These are phyloP conservation scores for Basidioascus undulatus DNA, from an alignment of 768 basidiomycete species.

Conservation along the genomic window DNA sequence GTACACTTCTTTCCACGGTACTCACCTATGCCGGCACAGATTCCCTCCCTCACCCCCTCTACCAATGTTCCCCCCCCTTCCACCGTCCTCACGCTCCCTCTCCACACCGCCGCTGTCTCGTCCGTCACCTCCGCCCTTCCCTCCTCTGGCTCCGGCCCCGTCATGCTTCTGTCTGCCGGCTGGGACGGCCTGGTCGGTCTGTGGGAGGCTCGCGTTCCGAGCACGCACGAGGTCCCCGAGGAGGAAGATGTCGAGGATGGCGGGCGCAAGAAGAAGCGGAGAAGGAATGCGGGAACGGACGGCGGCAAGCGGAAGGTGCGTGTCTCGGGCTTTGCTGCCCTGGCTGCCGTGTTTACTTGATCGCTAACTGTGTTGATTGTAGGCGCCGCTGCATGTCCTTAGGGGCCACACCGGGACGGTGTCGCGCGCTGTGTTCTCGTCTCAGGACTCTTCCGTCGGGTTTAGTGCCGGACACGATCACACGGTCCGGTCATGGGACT, in stretches of 20 bases:
- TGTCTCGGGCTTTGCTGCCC: slow-evolving; percentile 7
- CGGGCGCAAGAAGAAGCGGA: slow-evolving; percentile 36
- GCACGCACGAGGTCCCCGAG: slow-evolving; percentile 34
- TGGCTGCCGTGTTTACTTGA: background rate
- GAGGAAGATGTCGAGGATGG: slow-evolving; percentile 23
- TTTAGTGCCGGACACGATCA: slow-evolving; percentile 28
- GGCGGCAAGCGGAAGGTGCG: slow-evolving; percentile 25
- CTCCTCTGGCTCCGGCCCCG: too few species aligned
- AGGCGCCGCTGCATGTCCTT: slow-evolving; percentile 42
- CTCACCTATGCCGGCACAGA: slow-evolving; percentile 42
- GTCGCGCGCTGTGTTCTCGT: slow-evolving; percentile 42
- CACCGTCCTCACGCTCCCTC: slow-evolving; percentile 43
- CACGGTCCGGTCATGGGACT: slow-evolving; percentile 68
- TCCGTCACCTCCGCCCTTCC: slow-evolving; percentile 33
- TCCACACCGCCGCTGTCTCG: slow-evolving; percentile 62
- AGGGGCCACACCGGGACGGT: slow-evolving; percentile 66
- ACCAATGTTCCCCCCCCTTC: too few species aligned
- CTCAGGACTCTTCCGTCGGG: slow-evolving; percentile 31
- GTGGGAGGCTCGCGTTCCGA: slow-evolving; percentile 44
- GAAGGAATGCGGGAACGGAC: slow-evolving; percentile 26
- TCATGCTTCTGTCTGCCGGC: slow-evolving; percentile 54
- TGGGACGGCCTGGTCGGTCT: slow-evolving; percentile 73
- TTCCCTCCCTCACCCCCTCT: slow-evolving; percentile 12
- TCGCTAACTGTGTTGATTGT: slow-evolving; percentile 8
- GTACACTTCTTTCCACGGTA: too few species aligned